phyloP scores from a whole-genome alignment of 2,329 filamentous ascomycete species.

The Paracoccidioides brasiliensis region DNA sequence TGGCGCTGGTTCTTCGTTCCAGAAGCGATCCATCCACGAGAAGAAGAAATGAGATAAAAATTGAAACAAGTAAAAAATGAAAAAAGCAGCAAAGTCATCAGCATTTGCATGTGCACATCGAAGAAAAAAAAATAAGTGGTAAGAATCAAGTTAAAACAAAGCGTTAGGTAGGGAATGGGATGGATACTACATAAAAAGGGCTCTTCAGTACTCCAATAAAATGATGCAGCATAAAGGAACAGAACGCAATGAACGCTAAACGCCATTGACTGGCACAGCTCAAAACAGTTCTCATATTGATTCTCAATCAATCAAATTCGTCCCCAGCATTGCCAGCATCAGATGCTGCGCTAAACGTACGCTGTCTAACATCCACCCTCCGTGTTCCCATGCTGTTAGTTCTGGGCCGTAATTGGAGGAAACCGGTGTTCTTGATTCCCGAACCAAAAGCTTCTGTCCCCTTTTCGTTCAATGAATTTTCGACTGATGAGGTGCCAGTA shows the following conservation, averaged over 20 bases:
- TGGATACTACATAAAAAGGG: neutral
- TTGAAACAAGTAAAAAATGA: neutral
- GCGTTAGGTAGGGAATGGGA: neutral
- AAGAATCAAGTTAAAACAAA: neutral
- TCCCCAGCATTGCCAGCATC: neutral
- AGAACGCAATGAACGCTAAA: neutral
- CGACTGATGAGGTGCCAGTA: slow-evolving; percentile 9
- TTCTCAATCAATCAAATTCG: neutral
- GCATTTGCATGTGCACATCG: neutral
- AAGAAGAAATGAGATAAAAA: neutral
- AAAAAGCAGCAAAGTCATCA: neutral
- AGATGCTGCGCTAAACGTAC: neutral
- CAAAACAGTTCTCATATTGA: too few species aligned
- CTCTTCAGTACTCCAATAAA: neutral
- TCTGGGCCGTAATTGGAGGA: slow-evolving; percentile 24
- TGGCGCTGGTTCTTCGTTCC: neutral
- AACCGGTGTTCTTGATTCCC: slow-evolving; percentile 26
- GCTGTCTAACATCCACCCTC: slow-evolving; percentile 20
- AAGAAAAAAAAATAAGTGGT: neutral
- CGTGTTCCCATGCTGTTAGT: slow-evolving; percentile 27
- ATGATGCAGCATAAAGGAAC: neutral
- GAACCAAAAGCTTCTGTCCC: slow-evolving; percentile 18
- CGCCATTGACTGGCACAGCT: neutral
- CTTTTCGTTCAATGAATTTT: slow-evolving; percentile 10
- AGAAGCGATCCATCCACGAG: neutral